Conservation (phyloP, 2,329 filamentous ascomycete genomes). For the Thielaviopsis populi region DNA sequence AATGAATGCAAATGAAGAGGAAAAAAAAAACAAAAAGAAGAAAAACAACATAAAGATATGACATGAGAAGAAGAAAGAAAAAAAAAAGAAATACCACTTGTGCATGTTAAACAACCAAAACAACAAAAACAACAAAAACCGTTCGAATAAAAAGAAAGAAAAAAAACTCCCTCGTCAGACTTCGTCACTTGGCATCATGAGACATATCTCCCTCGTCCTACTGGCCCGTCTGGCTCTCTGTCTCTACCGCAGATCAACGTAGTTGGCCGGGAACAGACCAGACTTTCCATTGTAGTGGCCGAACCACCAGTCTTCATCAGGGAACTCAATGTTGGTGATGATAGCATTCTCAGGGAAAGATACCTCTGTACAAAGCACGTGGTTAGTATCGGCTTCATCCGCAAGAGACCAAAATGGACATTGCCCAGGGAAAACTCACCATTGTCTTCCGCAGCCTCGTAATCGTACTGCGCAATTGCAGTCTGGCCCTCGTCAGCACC, state of each 20-base stretch:
- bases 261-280: conserved; percentile 72
- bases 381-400: neutral
- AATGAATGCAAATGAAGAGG: too few relatives aligned
- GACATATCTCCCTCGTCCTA: neutral
- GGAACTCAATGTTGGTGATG: conserved; percentile 77
- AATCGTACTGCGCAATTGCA: conserved; percentile 83
- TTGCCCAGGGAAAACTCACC: conserved; percentile 29
- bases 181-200: neutral
- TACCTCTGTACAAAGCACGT: conserved; percentile 33
- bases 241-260: conserved; percentile 38
- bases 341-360: conserved; percentile 83
- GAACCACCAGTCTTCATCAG: conserved; percentile 98
- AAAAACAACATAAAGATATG: neutral
- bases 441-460: conserved; percentile 94
- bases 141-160: neutral
- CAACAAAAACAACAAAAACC: neutral
- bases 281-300: conserved; percentile 65
- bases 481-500: conserved; percentile 36
- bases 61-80: neutral
- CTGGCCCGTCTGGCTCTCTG: neutral
- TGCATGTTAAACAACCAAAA: neutral
- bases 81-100: conserved; percentile 1
- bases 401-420: neutral
- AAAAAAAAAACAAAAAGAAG: neutral
- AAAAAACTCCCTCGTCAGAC: neutral